Evolutionary conservation across 1,139 yeast species (phyloP).

Genomic region (Lodderomyces beijingensis): DNA sequence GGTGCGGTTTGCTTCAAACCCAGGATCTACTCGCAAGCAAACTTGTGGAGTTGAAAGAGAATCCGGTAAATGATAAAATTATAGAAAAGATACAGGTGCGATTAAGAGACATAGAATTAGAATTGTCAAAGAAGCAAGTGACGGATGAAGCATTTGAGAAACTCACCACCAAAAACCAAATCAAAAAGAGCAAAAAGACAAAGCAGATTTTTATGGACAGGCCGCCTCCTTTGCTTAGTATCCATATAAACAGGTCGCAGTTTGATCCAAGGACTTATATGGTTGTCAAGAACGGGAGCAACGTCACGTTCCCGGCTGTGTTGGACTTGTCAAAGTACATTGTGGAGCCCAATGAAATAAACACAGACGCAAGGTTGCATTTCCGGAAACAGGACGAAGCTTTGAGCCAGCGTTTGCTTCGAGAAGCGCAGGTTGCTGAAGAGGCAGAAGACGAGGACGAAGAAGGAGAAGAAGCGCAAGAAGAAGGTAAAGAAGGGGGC

Average conservation of each 20-base stretch:
- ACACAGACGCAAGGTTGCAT: constrained; percentile 73
- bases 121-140: constrained; percentile 61
- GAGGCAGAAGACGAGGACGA: constrained; percentile 12
- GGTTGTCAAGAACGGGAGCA: constrained; percentile 79
- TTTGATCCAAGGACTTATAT: constrained; percentile 83
- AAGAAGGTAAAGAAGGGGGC: not conserved
- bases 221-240: constrained; percentile 79
- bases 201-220: constrained; percentile 76
- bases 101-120: constrained; percentile 51
- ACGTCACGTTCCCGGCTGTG: constrained; percentile 68
- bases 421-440: not conserved
- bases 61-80: constrained; percentile 35
- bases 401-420: not conserved
- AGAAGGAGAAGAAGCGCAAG: constrained; percentile 2
- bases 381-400: constrained; percentile 57
- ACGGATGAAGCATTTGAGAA: constrained; percentile 75
- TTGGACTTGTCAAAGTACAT: constrained; percentile 67
- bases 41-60: constrained; percentile 24
- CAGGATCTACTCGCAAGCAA: constrained; percentile 41
- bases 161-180: constrained; percentile 71
- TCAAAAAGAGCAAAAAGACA: constrained; percentile 71
- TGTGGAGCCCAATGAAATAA: constrained; percentile 65
- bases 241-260: constrained; percentile 88
- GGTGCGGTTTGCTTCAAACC: constrained; percentile 75
- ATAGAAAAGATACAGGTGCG: constrained; percentile 46